A percentile compares a stretch with the other conserved stretches of the same genome.
Evolutionary conservation across 2,329 filamentous ascomycete genomes (phyloP).

Genomic region (Neopestalotiopsis clavispora): DNA sequence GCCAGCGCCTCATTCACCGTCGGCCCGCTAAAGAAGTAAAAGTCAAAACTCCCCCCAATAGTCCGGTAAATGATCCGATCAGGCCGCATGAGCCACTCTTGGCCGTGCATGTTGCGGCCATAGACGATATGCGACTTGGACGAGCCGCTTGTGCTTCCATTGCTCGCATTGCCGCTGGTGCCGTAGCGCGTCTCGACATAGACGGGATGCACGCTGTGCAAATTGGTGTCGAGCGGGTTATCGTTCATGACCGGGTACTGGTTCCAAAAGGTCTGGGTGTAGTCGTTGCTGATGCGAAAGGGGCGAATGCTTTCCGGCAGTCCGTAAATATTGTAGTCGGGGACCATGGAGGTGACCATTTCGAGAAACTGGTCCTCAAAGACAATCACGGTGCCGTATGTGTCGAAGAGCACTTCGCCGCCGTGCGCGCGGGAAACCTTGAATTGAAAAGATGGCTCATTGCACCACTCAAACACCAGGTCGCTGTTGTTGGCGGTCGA

Average conservation of each 20-base stretch:
- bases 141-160: too few relatives aligned
- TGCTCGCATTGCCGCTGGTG: slow-evolving; percentile 50
- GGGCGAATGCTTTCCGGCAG: slow-evolving; percentile 76
- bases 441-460: slow-evolving; percentile 71
- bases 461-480: slow-evolving; percentile 58
- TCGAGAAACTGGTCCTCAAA: slow-evolving; percentile 82
- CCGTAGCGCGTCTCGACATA: slow-evolving; percentile 79
- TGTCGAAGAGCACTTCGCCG: slow-evolving; percentile 71
- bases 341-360: slow-evolving; percentile 68
- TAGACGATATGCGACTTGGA: slow-evolving; percentile 79
- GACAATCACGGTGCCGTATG: slow-evolving; percentile 67
- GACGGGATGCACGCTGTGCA: slow-evolving; percentile 79
- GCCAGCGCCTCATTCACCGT: slow-evolving; percentile 70
- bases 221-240: slow-evolving; percentile 67
- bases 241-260: slow-evolving; percentile 69
- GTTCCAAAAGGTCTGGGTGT: slow-evolving; percentile 58
- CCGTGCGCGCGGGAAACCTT: slow-evolving; percentile 62
- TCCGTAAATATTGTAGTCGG: slow-evolving; percentile 78
- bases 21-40: slow-evolving; percentile 81
- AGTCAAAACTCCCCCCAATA: slow-evolving; percentile 72
- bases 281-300: slow-evolving; percentile 73
- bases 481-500: slow-evolving; percentile 54
- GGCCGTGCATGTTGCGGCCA: slow-evolving; percentile 75
- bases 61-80: slow-evolving; percentile 74
- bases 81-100: slow-evolving; percentile 71